phyloP scores from a whole-genome alignment of 1,284 basidiomycete genomes.

The Tranzscheliella williamsii region DNA sequence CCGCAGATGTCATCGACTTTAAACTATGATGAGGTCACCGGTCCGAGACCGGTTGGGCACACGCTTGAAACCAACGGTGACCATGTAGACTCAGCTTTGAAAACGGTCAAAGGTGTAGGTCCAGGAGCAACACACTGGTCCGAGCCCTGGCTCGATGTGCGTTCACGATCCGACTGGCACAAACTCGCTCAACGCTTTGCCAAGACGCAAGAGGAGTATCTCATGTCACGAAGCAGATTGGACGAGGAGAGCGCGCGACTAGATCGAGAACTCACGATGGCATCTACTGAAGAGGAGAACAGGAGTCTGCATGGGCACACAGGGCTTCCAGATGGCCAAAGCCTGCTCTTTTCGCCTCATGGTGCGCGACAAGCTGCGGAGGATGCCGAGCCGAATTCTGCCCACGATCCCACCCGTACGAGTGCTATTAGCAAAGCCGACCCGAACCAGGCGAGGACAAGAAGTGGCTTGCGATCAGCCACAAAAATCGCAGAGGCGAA shows the following conservation, averaged over 20 bases:
- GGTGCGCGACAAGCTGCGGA: background rate
- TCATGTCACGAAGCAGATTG: slow-evolving; percentile 5
- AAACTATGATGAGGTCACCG: too few relatives aligned
- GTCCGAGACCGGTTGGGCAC: too few relatives aligned
- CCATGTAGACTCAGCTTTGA: too few relatives aligned
- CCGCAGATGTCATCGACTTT: too few relatives aligned
- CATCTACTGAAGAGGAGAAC: slow-evolving; percentile 13
- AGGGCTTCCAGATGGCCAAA: too few relatives aligned
- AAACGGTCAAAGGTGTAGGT: slow-evolving; percentile 20
- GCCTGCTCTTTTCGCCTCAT: slow-evolving; percentile 23
- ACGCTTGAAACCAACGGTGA: too few relatives aligned
- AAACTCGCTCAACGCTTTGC: slow-evolving; percentile 29
- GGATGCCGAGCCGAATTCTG: too few relatives aligned
- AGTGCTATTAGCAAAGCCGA: too few relatives aligned
- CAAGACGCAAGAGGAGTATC: slow-evolving; percentile 33
- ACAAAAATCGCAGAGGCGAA: too few relatives aligned
- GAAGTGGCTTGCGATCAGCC: too few relatives aligned
- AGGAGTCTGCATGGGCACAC: slow-evolving; percentile 2
- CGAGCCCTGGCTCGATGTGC: slow-evolving; percentile 39
- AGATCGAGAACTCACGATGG: slow-evolving; percentile 17
- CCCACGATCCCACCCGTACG: too few relatives aligned
- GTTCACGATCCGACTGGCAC: slow-evolving; percentile 31
- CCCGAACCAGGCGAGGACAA: too few relatives aligned
- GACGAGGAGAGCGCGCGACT: slow-evolving; percentile 22
- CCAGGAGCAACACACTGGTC: slow-evolving; percentile 37